phyloP scores from a whole-genome alignment of 306 rosid genomes.

The Rosa persica region DNA sequence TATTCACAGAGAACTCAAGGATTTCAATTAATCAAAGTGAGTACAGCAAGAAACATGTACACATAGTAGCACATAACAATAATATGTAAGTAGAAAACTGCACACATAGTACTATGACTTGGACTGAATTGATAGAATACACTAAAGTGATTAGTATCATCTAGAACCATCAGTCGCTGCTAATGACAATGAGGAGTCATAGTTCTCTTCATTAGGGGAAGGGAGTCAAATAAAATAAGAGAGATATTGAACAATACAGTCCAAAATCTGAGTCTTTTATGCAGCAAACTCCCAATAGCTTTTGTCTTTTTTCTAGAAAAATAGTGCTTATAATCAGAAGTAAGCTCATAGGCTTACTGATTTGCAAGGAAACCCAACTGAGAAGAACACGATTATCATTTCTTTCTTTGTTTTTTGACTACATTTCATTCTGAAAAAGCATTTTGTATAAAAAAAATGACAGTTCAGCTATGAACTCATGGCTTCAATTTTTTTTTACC shows the following conservation, averaged over 20 bases:
- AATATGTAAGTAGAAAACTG: too few relatives aligned
- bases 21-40: too few relatives aligned
- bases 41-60: too few relatives aligned
- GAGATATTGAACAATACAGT: background rate
- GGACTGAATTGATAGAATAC: background rate
- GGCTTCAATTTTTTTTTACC: constrained; percentile 6
- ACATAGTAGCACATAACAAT: too few relatives aligned
- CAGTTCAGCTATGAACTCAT: constrained; percentile 8
- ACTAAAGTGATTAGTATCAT: background rate
- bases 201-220: background rate
- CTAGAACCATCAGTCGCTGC: background rate
- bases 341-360: background rate
- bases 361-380: background rate
- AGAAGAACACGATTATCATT: background rate
- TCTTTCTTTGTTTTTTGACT: background rate
- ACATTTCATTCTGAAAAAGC: background rate
- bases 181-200: background rate
- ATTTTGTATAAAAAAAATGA: background rate
- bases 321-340: background rate
- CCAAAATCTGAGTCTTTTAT: background rate
- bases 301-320: background rate
- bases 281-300: background rate
- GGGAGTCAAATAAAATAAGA: background rate
- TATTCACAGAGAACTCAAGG: too few relatives aligned
- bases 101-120: background rate